Base-by-base conservation (phyloP, 2,329 filamentous ascomycete species). In the Curvularia spicifera region DNA sequence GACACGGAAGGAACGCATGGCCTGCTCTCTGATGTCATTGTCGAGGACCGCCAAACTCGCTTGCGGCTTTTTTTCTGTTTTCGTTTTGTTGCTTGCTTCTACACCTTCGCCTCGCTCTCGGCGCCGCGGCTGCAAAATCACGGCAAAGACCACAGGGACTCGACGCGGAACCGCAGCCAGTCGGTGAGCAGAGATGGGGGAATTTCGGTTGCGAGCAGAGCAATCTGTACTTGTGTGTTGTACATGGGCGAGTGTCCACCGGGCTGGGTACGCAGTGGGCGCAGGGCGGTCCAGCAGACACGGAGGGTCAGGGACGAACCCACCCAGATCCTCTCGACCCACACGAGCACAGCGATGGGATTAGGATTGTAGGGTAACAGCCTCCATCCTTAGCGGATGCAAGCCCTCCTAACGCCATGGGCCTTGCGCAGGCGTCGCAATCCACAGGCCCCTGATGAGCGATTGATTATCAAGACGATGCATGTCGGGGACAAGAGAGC, bases 301-400 rank as follows among this genome's bases (percentile, higher is more conserved):
- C 22, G 51, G 53, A 57, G 51, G 56, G 56, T 57, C 51, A 58
- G 56, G 56, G 48, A 58, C 45, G 49, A 40, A 45, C 33, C 51
- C 35, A 54, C 51, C 46, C 22, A 20, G 33, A 39, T 49, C 37
- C 26, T 29, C 40, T 40, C 43, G 56, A 42, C 56, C 51, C 56
- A 35, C 56, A 31, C 20, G 18, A 20, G 45, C 51, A 35, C 26
- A 28, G 51, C 49, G 18, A 55, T 46, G 52, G 35, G 35, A 35
- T 31, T 35, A 7, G 9, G 33, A 35, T 37, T 37, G 15, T 37
- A 37, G 15, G 15, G 35, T 47, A 33, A 18, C 29, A 31, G 44
- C n/a, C 18, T 22, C 10, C 4, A 35, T 15, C 40, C 20, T 43
- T 26, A 33, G 44, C 44, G 29, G 44, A 28, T 12, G 31, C 7